Evolutionary conservation across 2,329 filamentous ascomycete genomes (phyloP).

Genomic region (Aurifilum marmelostoma): DNA sequence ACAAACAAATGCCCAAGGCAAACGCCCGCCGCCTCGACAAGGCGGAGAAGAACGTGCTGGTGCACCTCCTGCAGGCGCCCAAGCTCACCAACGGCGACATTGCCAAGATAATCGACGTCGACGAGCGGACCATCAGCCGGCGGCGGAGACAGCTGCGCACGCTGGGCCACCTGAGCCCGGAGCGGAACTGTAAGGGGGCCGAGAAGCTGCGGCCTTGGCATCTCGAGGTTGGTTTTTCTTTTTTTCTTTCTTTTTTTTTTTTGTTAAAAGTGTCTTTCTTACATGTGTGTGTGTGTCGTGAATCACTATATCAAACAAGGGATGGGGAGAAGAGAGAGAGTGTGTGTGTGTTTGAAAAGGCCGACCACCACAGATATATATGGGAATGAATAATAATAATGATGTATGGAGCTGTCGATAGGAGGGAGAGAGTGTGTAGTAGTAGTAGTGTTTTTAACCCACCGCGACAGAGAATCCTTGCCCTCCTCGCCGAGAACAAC

Average conservation of each 20-base stretch:
- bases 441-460: too few relatives aligned
- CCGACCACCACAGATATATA: too few relatives aligned
- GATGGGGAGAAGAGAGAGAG: too few relatives aligned
- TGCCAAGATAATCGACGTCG: conserved; percentile 27
- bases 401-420: background rate
- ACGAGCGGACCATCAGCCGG: conserved; percentile 28
- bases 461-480: conserved; percentile 24
- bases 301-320: too few relatives aligned
- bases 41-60: conserved; percentile 28
- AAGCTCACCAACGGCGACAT: conserved; percentile 29
- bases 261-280: too few relatives aligned
- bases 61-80: conserved; percentile 27
- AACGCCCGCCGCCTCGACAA: conserved; percentile 27
- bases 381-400: too few relatives aligned
- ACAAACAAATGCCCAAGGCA: conserved; percentile 18
- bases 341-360: too few relatives aligned
- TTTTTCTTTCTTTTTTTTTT: background rate
- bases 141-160: conserved; percentile 27
- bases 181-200: conserved; percentile 27
- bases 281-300: too few relatives aligned
- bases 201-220: conserved; percentile 29
- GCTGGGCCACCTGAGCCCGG: conserved; percentile 26
- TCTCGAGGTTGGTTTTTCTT: conserved; percentile 23
- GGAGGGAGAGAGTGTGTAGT: background rate
- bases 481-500: conserved; percentile 26